Evolutionary conservation across 495 filamentous ascomycete genomes (phyloP).

Genomic region (Aspergillus funiculosus): DNA sequence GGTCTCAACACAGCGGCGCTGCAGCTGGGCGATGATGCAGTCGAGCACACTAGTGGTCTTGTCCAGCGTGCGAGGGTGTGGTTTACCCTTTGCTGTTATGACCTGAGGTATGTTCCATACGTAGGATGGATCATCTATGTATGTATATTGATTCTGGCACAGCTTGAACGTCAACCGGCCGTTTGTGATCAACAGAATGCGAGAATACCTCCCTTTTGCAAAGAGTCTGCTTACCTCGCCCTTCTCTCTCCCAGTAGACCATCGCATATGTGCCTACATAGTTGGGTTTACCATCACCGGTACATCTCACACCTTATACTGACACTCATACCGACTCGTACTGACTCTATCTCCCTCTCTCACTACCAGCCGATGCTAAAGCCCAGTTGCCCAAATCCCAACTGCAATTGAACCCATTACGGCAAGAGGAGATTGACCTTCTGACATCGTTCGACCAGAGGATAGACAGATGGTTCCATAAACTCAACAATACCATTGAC

Average conservation of each 20-base stretch:
- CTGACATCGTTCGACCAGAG: background rate
- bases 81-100: constrained; percentile 4
- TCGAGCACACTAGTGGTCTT: background rate
- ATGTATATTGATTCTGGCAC: background rate
- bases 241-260: background rate
- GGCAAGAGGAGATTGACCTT: background rate
- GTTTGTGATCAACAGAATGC: background rate
- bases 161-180: constrained; percentile 1
- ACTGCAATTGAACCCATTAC: background rate
- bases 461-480: constrained; percentile 4
- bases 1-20: constrained; percentile 1
- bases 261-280: constrained; percentile 2
- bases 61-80: constrained; percentile 1
- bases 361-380: background rate
- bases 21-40: background rate
- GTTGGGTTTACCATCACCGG: constrained; percentile 2
- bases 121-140: background rate
- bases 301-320: background rate
- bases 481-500: constrained; percentile 2
- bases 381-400: background rate
- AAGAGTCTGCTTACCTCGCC: background rate
- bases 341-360: background rate
- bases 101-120: background rate
- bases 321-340: too few species aligned
- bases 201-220: constrained; percentile 1